phyloP scores from a whole-genome alignment of 2,329 filamentous ascomycete genomes.

The Pyrenophora seminiperda region DNA sequence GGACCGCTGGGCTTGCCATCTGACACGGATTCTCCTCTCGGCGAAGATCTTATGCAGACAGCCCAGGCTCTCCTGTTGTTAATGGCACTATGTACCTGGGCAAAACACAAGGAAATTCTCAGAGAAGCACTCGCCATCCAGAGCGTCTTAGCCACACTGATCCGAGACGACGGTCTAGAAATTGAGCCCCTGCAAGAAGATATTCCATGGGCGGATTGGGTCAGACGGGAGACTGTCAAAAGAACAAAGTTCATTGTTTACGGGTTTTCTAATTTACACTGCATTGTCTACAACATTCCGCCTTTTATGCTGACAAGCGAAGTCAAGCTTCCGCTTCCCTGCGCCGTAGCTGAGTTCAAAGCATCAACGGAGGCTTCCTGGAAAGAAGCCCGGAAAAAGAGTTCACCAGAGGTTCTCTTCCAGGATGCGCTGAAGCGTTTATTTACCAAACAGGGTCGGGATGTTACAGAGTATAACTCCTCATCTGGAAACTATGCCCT shows the following conservation, averaged over 20 bases:
- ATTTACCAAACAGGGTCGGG: constrained; percentile 40
- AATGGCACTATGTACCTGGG: constrained; percentile 66
- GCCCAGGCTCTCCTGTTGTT: constrained; percentile 67
- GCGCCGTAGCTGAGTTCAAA: constrained; percentile 61
- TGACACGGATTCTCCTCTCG: constrained; percentile 22
- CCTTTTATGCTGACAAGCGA: constrained; percentile 63
- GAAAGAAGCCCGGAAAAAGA: constrained; percentile 45
- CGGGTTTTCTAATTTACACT: constrained; percentile 64
- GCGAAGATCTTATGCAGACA: constrained; percentile 61
- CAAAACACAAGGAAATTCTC: constrained; percentile 61
- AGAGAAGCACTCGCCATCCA: constrained; percentile 63
- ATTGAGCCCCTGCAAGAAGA: constrained; percentile 62
- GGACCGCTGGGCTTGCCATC: constrained; percentile 37
- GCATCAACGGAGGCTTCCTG: constrained; percentile 58
- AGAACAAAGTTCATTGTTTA: constrained; percentile 63
- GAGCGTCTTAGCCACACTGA: constrained; percentile 61
- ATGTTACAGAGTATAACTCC: constrained; percentile 40
- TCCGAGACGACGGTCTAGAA: constrained; percentile 59
- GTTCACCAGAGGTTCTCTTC: constrained; percentile 34
- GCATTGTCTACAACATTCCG: constrained; percentile 66
- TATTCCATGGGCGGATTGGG: constrained; percentile 61
- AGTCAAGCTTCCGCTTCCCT: constrained; percentile 60
- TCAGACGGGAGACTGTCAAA: constrained; percentile 58
- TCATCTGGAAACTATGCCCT: constrained; percentile 68
- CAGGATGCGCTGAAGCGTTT: constrained; percentile 43